Evolutionary conservation across 192 early-diverging fungal species (phyloP).

Genomic region (Coemansia biformis): DNA sequence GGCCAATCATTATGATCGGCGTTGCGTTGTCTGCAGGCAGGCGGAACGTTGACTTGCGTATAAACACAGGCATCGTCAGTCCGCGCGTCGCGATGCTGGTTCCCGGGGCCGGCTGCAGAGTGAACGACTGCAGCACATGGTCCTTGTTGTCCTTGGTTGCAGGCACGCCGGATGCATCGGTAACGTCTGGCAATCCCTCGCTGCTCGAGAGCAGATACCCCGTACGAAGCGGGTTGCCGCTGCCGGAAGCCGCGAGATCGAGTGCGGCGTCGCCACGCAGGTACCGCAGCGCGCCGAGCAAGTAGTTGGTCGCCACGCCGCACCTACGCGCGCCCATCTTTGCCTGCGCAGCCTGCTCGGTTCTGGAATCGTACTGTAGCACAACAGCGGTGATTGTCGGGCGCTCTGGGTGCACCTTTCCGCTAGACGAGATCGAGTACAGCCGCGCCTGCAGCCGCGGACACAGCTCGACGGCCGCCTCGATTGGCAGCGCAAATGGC

Average conservation of each 20-base stretch:
- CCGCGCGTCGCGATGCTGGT: conserved; percentile 4
- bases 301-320: conserved; percentile 87
- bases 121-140: conserved; percentile 32
- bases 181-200: conserved; percentile 2
- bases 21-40: conserved; percentile 72
- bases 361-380: conserved; percentile 61
- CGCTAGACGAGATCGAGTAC: conserved; percentile 95
- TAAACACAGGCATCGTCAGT: conserved; percentile 66
- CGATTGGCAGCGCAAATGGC: conserved; percentile 65
- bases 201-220: conserved; percentile 15
- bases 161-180: conserved; percentile 21
- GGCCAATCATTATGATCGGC: conserved; percentile 96
- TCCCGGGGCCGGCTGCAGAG: conserved; percentile 21
- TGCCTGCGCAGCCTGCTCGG: conserved; percentile 6
- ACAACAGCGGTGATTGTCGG: conserved; percentile 87
- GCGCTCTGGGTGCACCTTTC: conserved; percentile 66
- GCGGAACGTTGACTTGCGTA: conserved; percentile 85
- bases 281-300: conserved; percentile 63
- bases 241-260: conserved; percentile 1
- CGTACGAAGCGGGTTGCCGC: conserved; percentile 2
- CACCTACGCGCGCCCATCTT: conserved; percentile 53
- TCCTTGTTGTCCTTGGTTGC: conserved; percentile 12
- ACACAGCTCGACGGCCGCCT: conserved; percentile 75
- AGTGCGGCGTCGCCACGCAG: conserved; percentile 26
- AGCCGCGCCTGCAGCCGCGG: conserved; percentile 82